These are phyloP conservation scores for Ophiostoma populinum DNA, from an alignment of 2,329 filamentous ascomycete genomes.

Conservation along the genomic window DNA sequence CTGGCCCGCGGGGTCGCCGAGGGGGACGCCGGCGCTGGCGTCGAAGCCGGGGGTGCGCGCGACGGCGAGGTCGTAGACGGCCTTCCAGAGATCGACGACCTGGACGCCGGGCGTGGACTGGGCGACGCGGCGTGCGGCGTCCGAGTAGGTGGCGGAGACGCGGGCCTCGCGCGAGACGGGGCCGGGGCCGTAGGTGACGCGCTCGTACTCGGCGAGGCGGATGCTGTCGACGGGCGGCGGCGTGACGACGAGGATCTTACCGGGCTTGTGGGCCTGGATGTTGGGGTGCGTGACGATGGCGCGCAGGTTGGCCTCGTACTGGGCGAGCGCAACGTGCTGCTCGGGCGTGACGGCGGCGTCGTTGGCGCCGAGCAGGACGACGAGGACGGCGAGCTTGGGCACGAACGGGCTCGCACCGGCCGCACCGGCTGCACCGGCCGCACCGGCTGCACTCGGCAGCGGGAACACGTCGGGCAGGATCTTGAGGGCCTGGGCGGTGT, in stretches of 20 bases:
- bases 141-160: conserved; percentile 38
- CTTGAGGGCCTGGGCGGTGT: conserved; percentile 54
- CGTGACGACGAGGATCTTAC: conserved; percentile 62
- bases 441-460: too few species aligned
- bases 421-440: too few species aligned
- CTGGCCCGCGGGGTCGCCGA: conserved; percentile 32
- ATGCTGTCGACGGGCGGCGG: conserved; percentile 74
- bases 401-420: conserved; percentile 27
- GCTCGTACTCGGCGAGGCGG: conserved; percentile 33
- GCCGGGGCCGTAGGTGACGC: conserved; percentile 25
- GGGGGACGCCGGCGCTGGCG: conserved; percentile 23
- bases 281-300: conserved; percentile 55
- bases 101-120: conserved; percentile 47
- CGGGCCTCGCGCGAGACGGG: conserved; percentile 25
- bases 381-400: conserved; percentile 47
- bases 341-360: conserved; percentile 54
- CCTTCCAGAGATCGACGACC: conserved; percentile 64
- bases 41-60: conserved; percentile 40
- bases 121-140: conserved; percentile 48
- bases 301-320: conserved; percentile 56
- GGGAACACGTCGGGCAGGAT: conserved; percentile 57
- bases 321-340: conserved; percentile 63
- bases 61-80: conserved; percentile 55
- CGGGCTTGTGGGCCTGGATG: conserved; percentile 51
- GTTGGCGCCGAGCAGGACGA: conserved; percentile 78